Evolutionary conservation across 108 stramenopile genomes (phyloP), one percentile per base, ranked within the genome.

Genomic region (Cyclotella sp.): DNA sequence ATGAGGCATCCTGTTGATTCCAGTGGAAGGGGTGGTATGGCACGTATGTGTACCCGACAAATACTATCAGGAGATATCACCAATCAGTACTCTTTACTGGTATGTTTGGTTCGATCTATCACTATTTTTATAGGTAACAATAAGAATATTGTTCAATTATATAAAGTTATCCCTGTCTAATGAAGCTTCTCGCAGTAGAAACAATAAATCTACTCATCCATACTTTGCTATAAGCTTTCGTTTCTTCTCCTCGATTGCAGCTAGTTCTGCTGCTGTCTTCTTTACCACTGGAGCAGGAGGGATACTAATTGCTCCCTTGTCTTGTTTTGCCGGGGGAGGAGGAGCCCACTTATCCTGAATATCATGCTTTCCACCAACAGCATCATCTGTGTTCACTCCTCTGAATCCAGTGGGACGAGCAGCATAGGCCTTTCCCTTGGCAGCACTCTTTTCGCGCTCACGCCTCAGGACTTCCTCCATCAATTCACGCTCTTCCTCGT

Each of bases 241-340:
- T 76, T 90, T 93, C 82, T 93, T 96, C 46, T 90, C 92, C 58
- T 87, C 78, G 71, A 92, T 88, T 18, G 86, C 86, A 42, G 90
- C 89, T 24, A 90, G 27, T 46, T 96, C 93, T 52, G 92, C 92
- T 11, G 87, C 66, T 21, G 90, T 91, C 72, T 89, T 87, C 64
- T 84, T 81, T 12, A 62, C 65, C 26, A 75, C 70, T 40, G 78
- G 64, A 19, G 69, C 59, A 34, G 77, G 18, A 18, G 52, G 55
- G 0, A 24, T 47, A 55, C 51, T 57, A 14, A 61, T 63, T 16
- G 29, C 51, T 41, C 22, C 77, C 53, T 67, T 46, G 21, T 65
- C 52, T n/a, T 65, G 43, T 53, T 42, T 55, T 9, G 46, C 49
- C n/a, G 45, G 47, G 63, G 55, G 59, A 41, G 44, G 61, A 65